phyloP scores from a whole-genome alignment of 768 basidiomycete genomes.

The Naganishia vishniacii region DNA sequence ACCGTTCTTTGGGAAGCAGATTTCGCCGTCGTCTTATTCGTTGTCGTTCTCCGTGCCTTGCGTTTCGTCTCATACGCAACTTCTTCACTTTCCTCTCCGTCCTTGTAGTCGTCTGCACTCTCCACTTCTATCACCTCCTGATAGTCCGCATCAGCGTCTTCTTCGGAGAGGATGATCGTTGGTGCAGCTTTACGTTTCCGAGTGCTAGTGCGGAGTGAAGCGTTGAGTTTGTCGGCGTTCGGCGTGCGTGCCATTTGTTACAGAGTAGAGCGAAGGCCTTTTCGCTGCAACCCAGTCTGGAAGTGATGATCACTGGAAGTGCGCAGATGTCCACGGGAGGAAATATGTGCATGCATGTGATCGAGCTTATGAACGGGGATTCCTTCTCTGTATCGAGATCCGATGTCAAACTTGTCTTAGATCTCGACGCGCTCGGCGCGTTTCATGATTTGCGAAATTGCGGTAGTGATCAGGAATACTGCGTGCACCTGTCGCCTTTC shows the following conservation, averaged over 20 bases:
- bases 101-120: not conserved
- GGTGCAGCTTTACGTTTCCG: conserved; percentile 11
- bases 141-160: conserved; percentile 3
- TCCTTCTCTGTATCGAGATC: not conserved
- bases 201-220: conserved; percentile 10
- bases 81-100: not conserved
- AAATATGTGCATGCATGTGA: too few relatives aligned
- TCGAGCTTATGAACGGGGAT: too few relatives aligned
- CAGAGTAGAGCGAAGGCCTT: not conserved
- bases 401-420: not conserved
- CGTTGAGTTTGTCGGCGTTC: conserved; percentile 15
- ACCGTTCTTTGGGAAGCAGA: not conserved
- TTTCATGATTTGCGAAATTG: too few relatives aligned
- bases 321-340: not conserved
- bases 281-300: not conserved
- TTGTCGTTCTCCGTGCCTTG: not conserved
- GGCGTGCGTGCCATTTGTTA: conserved; percentile 1
- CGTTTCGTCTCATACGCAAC: not conserved
- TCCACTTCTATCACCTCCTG: not conserved
- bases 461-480: too few relatives aligned
- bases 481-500: too few relatives aligned
- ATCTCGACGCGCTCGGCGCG: not conserved
- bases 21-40: not conserved
- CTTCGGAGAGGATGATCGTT: conserved; percentile 9
- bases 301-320: not conserved